Conservation (phyloP, 352 stramenopile genomes). For the Globisporangium mamillatum region DNA sequence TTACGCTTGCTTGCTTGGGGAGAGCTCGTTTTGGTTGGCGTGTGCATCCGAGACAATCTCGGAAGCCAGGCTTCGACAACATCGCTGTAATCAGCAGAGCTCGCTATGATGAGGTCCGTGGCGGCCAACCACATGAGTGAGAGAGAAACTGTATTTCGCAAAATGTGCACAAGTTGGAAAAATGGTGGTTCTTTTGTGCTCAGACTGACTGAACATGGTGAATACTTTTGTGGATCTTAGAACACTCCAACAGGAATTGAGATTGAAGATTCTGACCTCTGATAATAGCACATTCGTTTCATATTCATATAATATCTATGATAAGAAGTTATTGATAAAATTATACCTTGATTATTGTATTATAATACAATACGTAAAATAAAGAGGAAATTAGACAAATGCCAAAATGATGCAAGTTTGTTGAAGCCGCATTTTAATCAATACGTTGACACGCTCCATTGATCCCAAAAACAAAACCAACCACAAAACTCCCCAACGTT, state of each 20-base stretch:
- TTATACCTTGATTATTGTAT: background rate
- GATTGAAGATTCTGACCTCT: background rate
- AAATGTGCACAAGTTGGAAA: background rate
- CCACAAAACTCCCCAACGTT: background rate
- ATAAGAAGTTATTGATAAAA: background rate
- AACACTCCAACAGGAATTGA: background rate
- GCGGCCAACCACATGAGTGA: no score
- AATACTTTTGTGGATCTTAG: background rate
- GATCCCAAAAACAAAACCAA: background rate
- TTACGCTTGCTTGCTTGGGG: no score
- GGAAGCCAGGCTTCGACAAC: background rate
- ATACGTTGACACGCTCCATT: background rate
- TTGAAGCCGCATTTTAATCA: background rate
- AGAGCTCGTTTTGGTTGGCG: no score
- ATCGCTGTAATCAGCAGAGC: background rate
- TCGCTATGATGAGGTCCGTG: background rate
- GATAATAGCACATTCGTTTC: background rate
- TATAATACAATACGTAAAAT: background rate
- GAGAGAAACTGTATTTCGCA: background rate
- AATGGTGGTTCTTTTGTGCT: background rate
- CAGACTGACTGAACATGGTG: background rate
- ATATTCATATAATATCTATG: background rate
- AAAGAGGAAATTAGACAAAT: background rate
- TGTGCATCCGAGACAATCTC: no score
- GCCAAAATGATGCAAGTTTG: background rate